Evolutionary conservation across 1,284 basidiomycete species (phyloP).

Genomic region (Termitomyces sp.): DNA sequence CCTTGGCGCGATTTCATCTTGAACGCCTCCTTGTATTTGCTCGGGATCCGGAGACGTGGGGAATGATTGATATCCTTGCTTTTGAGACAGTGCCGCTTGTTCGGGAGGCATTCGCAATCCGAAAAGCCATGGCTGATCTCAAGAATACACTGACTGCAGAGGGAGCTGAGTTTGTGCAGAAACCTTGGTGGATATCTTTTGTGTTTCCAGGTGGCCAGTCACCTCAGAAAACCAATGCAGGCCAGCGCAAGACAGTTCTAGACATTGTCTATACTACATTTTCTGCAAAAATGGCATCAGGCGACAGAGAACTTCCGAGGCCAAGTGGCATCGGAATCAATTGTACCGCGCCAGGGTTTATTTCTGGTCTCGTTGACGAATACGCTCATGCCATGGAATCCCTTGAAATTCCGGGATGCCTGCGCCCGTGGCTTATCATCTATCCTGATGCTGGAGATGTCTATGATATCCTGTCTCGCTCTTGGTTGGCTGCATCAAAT

Average conservation of each 20-base stretch:
- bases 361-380: slow-evolving; percentile 32
- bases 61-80: slow-evolving; percentile 55
- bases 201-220: slow-evolving; percentile 56
- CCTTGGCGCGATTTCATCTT: slow-evolving; percentile 65
- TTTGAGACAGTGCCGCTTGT: slow-evolving; percentile 79
- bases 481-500: slow-evolving; percentile 34
- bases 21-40: slow-evolving; percentile 56
- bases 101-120: slow-evolving; percentile 62
- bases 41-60: slow-evolving; percentile 46
- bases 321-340: slow-evolving; percentile 66
- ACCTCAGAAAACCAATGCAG: slow-evolving; percentile 35
- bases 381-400: slow-evolving; percentile 23
- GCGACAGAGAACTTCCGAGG: slow-evolving; percentile 10
- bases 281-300: slow-evolving; percentile 14
- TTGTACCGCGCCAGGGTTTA: slow-evolving; percentile 49
- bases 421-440: slow-evolving; percentile 53
- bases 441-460: slow-evolving; percentile 71
- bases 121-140: slow-evolving; percentile 49
- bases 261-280: slow-evolving; percentile 23
- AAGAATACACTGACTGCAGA: slow-evolving; percentile 20
- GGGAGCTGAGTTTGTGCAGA: slow-evolving; percentile 25
- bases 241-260: slow-evolving; percentile 15
- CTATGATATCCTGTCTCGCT: slow-evolving; percentile 45
- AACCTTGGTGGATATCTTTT: slow-evolving; percentile 76
- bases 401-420: slow-evolving; percentile 6